Conservation (phyloP, 2,329 filamentous ascomycete species). For the Tolypocladium inflatum region DNA sequence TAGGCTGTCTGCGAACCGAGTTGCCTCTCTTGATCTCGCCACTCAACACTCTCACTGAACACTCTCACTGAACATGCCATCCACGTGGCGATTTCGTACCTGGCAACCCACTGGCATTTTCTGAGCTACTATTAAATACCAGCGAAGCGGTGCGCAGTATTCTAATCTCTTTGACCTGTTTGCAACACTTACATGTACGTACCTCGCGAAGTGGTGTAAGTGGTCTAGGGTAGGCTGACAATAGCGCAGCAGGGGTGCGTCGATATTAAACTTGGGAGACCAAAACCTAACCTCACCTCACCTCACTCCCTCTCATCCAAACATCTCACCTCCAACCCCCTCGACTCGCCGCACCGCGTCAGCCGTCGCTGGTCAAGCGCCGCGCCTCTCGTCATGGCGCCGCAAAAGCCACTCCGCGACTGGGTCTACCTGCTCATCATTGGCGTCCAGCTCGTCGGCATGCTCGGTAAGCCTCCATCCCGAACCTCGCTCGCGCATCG, state of each 20-base stretch:
- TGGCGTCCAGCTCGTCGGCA: slow-evolving; percentile 22
- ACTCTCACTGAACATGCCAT: no score
- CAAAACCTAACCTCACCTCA: background rate
- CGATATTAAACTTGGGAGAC: background rate
- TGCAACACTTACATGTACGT: background rate
- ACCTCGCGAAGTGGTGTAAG: background rate
- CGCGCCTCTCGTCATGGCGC: slow-evolving; percentile 8
- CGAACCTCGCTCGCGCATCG: background rate
- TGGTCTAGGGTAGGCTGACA: background rate
- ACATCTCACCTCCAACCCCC: background rate
- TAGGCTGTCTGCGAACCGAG: no score
- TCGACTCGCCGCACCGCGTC: background rate
- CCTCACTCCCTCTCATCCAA: no score
- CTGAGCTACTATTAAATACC: background rate
- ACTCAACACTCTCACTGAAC: no score
- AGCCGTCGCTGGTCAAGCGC: no score
- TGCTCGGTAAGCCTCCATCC: slow-evolving; percentile 20
- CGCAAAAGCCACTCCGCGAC: slow-evolving; percentile 18
- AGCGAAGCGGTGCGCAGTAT: background rate
- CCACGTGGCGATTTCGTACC: no score
- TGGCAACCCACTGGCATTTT: no score
- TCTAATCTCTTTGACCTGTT: background rate
- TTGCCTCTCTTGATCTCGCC: no score
- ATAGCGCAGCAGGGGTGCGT: background rate
- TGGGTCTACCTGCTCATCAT: slow-evolving; percentile 25